phyloP scores from a whole-genome alignment of 768 basidiomycete genomes.

The Collybiopsis confluens region DNA sequence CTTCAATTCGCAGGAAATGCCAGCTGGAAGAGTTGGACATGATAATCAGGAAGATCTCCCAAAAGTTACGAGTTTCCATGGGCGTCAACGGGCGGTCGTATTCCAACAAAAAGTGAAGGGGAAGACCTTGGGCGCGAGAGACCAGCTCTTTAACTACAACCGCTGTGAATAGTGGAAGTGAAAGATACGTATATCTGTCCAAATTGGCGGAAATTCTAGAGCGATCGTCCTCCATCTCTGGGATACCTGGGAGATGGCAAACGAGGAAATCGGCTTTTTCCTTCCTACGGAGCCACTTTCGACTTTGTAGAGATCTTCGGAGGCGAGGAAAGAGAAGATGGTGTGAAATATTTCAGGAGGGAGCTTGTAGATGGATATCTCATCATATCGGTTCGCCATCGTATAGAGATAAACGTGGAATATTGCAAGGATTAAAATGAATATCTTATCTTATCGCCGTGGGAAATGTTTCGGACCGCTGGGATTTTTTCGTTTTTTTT shows the following conservation, averaged over 20 bases:
- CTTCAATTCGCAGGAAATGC: background rate
- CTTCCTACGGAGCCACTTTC: background rate
- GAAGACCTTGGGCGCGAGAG: background rate
- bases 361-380: slow-evolving; percentile 3
- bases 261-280: background rate
- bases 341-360: background rate
- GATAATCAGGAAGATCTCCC: background rate
- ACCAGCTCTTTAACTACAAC: background rate
- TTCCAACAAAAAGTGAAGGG: background rate
- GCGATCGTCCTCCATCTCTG: slow-evolving; percentile 7
- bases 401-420: too few relatives aligned
- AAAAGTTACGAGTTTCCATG: background rate
- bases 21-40: background rate
- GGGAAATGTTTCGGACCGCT: too few relatives aligned
- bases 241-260: slow-evolving; percentile 4
- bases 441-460: too few relatives aligned
- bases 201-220: background rate
- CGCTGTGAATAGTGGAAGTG: slow-evolving; percentile 1
- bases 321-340: background rate
- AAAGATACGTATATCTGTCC: slow-evolving; percentile 5
- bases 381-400: slow-evolving; percentile 1
- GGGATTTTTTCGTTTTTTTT: too few relatives aligned
- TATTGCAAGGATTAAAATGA: too few relatives aligned
- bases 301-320: background rate
- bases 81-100: background rate